Evolutionary conservation across 208 protist genomes (phyloP).

Genomic region (Willaertia magna): DNA sequence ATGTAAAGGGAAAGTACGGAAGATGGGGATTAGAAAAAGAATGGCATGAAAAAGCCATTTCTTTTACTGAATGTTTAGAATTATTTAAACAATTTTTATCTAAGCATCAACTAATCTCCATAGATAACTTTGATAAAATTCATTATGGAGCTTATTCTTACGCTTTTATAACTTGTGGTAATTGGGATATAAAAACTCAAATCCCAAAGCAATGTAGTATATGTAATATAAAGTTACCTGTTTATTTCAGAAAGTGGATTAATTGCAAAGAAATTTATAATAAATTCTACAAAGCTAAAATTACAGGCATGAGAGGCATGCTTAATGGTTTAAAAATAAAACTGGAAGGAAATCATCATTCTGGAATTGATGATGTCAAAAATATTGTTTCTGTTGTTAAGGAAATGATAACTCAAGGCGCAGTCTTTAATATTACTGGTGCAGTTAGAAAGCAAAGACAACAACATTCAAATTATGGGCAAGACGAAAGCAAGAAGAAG

Average conservation of each 20-base stretch:
- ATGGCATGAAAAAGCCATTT: no score
- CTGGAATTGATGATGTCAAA: conserved; percentile 10
- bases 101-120: no score
- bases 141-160: no score
- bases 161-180: neutral
- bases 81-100: no score
- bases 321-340: neutral
- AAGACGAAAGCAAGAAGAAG: no score
- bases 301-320: neutral
- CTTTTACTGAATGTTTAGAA: no score
- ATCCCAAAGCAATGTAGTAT: neutral
- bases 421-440: neutral
- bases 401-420: neutral
- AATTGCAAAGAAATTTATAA: neutral
- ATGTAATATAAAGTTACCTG: neutral
- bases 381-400: neutral
- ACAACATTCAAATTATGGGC: no score
- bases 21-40: no score
- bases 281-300: neutral
- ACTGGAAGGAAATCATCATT: neutral
- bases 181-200: neutral
- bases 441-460: no score
- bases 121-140: no score
- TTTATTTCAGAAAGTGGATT: neutral
- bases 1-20: no score